phyloP scores from a whole-genome alignment of 108 stramenopile species.

The Craspedostauros australis region DNA sequence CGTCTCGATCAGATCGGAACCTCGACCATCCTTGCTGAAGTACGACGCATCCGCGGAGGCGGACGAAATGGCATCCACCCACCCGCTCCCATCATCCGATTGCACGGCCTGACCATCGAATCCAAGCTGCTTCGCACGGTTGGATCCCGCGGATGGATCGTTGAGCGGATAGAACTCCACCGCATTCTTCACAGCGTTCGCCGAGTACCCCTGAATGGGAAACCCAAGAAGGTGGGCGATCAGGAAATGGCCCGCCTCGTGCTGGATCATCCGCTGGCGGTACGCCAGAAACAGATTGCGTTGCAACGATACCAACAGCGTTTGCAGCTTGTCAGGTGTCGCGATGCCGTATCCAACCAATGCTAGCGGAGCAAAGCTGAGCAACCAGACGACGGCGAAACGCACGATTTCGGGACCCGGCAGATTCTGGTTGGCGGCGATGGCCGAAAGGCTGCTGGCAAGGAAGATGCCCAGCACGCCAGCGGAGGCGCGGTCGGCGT shows the following conservation, averaged over 20 bases:
- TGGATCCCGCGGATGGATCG: constrained; percentile 47
- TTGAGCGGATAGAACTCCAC: constrained; percentile 80
- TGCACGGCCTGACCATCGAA: constrained; percentile 37
- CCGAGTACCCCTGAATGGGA: constrained; percentile 58
- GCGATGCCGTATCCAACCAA: constrained; percentile 82
- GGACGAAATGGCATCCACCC: background rate
- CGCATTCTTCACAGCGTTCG: constrained; percentile 82
- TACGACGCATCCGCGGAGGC: constrained; percentile 40
- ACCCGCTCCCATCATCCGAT: constrained; percentile 8
- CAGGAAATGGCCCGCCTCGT: constrained; percentile 84
- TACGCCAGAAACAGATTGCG: constrained; percentile 69
- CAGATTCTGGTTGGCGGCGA: constrained; percentile 55
- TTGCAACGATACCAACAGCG: constrained; percentile 56
- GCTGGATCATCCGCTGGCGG: constrained; percentile 74
- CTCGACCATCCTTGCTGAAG: constrained; percentile 63
- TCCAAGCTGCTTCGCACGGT: constrained; percentile 53
- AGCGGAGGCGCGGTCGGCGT: constrained; percentile 69
- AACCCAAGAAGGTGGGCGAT: constrained; percentile 69
- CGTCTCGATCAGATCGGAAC: constrained; percentile 27
- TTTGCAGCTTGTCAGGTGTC: constrained; percentile 53
- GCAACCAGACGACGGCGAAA: constrained; percentile 65
- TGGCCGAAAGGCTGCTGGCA: constrained; percentile 46
- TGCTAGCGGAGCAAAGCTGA: constrained; percentile 67
- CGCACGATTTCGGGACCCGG: constrained; percentile 76
- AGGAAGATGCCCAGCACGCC: constrained; percentile 55